A percentile compares a stretch with the other conserved stretches of the same genome.
Evolutionary conservation across 352 stramenopile genomes (phyloP).

Genomic region (Pythium phragmiticola): DNA sequence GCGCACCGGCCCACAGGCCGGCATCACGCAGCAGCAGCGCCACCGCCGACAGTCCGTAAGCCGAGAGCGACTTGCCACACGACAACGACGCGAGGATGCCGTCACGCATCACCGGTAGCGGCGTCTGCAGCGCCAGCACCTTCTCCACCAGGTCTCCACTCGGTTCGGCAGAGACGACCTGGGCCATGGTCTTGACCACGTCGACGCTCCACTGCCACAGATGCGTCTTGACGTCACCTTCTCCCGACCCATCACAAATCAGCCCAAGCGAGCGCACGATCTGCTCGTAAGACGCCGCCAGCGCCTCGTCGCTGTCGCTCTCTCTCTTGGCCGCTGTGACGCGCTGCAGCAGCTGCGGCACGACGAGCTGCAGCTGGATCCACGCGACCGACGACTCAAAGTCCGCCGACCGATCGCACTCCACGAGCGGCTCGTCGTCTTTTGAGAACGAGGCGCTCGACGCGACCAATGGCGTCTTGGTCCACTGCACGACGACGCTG

Average conservation of each 20-base stretch:
- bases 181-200: constrained; percentile 17
- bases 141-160: neutral
- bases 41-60: constrained; percentile 48
- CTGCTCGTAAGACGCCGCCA: constrained; percentile 35
- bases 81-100: constrained; percentile 14
- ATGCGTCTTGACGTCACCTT: constrained; percentile 33
- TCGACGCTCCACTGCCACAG: constrained; percentile 60
- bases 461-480: constrained; percentile 33
- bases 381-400: constrained; percentile 46
- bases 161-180: constrained; percentile 4
- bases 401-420: constrained; percentile 70
- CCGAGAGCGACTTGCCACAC: constrained; percentile 32
- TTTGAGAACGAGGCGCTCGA: constrained; percentile 41
- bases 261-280: constrained; percentile 22
- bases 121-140: constrained; percentile 10
- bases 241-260: neutral
- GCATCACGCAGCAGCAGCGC: constrained; percentile 59
- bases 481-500: constrained; percentile 77
- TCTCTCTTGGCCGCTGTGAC: constrained; percentile 20
- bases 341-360: constrained; percentile 49
- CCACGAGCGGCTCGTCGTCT: constrained; percentile 40
- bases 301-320: constrained; percentile 17
- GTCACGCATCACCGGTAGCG: constrained; percentile 22
- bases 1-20: constrained; percentile 51
- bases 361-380: constrained; percentile 58